phyloP scores from a whole-genome alignment of 1,284 basidiomycete genomes.

The Pascua sp. region DNA sequence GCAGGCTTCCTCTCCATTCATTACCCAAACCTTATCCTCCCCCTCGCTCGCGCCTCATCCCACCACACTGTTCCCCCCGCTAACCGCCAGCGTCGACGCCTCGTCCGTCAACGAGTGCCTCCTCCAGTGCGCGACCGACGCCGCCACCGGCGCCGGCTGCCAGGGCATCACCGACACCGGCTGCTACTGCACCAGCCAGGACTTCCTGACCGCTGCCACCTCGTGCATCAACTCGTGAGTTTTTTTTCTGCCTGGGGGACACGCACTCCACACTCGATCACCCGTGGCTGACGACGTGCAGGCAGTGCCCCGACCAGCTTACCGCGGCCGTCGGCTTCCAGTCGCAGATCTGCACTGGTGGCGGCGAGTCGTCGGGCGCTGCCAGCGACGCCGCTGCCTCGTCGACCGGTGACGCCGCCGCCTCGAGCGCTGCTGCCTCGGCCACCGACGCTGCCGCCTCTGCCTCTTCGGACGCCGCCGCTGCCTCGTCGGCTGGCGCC shows the following conservation, averaged over 20 bases:
- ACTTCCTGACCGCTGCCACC: neutral
- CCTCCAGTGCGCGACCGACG: conserved; percentile 1
- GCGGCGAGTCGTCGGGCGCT: neutral
- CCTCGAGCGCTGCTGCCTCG: neutral
- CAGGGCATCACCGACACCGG: neutral
- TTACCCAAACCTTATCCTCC: too few relatives aligned
- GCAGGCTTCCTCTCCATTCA: too few relatives aligned
- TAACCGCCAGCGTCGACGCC: conserved; percentile 4
- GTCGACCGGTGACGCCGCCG: too few relatives aligned
- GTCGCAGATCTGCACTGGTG: neutral
- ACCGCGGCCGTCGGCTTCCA: neutral
- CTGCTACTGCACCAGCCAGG: conserved; percentile 4
- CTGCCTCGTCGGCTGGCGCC: neutral
- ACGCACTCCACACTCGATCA: neutral
- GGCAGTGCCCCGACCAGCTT: conserved; percentile 6
- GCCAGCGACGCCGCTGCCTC: too few relatives aligned
- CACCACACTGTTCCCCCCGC: too few relatives aligned
- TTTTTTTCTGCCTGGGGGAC: too few relatives aligned
- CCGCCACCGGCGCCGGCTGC: conserved; percentile 3
- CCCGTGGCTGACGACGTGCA: neutral
- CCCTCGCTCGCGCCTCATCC: too few relatives aligned
- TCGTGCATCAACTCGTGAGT: conserved; percentile 1
- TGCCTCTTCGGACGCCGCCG: neutral
- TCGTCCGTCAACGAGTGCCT: conserved; percentile 2
- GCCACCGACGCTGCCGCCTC: neutral